These are phyloP conservation scores for Babesia bigemina DNA, from an alignment of 169 alveolate genomes.

Conservation along the genomic window DNA sequence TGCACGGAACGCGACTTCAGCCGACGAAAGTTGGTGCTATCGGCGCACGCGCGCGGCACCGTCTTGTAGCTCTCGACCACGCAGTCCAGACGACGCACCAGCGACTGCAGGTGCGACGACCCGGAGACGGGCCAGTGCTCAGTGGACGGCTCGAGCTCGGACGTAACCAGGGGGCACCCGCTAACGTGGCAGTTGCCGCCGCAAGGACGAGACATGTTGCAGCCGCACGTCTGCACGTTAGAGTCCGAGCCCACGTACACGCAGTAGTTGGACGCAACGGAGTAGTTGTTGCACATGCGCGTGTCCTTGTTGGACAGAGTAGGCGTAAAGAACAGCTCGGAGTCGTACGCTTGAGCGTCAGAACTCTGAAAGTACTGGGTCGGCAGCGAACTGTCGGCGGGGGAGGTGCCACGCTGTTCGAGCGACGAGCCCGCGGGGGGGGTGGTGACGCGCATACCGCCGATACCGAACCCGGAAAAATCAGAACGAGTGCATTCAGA, in stretches of 20 bases:
- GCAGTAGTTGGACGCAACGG: slow-evolving; percentile 50
- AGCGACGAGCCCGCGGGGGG: neutral
- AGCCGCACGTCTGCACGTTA: slow-evolving; percentile 39
- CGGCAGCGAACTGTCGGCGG: neutral
- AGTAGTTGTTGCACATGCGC: slow-evolving; percentile 3
- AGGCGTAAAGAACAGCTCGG: slow-evolving; percentile 47
- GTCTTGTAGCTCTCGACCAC: slow-evolving; percentile 30
- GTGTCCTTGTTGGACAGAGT: slow-evolving; percentile 29
- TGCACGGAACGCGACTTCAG: neutral
- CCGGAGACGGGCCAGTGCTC: slow-evolving; percentile 64
- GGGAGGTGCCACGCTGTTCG: neutral
- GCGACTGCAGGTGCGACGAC: slow-evolving; percentile 50
- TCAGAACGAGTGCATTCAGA: neutral
- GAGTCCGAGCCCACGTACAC: slow-evolving; percentile 65
- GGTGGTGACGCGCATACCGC: neutral
- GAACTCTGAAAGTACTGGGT: neutral
- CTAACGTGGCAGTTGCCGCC: slow-evolving; percentile 61
- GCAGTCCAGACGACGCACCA: slow-evolving; percentile 41
- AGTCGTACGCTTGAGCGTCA: neutral
- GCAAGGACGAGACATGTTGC: slow-evolving; percentile 39
- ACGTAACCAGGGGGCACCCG: slow-evolving; percentile 50
- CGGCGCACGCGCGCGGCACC: neutral
- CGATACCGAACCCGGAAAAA: neutral
- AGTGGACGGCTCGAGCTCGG: slow-evolving; percentile 61
- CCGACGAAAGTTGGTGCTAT: neutral